Percentiles rank a stretch among this genome's conserved stretches.
Evolutionary conservation across 2,329 filamentous ascomycete genomes (phyloP).

Genomic region (Fusarium torulosum): DNA sequence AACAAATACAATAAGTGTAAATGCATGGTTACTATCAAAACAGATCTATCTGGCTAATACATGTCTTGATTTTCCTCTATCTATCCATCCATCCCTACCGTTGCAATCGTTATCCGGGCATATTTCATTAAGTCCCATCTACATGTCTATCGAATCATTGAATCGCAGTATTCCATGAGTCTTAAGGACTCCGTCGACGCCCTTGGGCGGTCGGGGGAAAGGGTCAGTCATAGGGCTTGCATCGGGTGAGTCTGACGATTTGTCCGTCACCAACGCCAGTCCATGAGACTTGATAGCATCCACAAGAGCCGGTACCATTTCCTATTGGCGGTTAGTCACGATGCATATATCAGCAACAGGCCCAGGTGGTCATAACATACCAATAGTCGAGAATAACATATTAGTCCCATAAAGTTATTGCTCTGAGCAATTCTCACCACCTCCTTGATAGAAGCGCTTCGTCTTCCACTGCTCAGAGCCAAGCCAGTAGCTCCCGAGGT

Average conservation of each 20-base stretch:
- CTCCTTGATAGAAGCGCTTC: slow-evolving; percentile 91
- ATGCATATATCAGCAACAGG: too few species aligned
- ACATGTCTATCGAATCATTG: slow-evolving; percentile 88
- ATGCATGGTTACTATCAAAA: slow-evolving; percentile 5
- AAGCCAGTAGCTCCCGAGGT: slow-evolving; percentile 54
- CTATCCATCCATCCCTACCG: slow-evolving; percentile 39
- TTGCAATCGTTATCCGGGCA: slow-evolving; percentile 33
- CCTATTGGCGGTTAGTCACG: slow-evolving; percentile 62
- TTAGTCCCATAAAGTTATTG: slow-evolving; percentile 98
- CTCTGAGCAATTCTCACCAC: slow-evolving; percentile 91
- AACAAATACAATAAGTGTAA: slow-evolving; percentile 1
- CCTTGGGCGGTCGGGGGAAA: slow-evolving; percentile 76
- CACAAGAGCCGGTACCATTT: slow-evolving; percentile 91
- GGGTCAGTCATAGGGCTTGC: slow-evolving; percentile 59
- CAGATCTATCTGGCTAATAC: slow-evolving; percentile 25
- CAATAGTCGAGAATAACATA: slow-evolving; percentile 88
- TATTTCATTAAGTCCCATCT: slow-evolving; percentile 42
- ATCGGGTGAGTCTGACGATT: slow-evolving; percentile 70
- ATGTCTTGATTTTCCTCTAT: slow-evolving; percentile 19
- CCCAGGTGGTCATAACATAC: slow-evolving; percentile 63
- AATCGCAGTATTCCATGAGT: slow-evolving; percentile 90
- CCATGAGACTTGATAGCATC: slow-evolving; percentile 96
- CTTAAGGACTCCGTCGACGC: slow-evolving; percentile 88
- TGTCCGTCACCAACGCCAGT: slow-evolving; percentile 90
- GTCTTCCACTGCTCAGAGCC: slow-evolving; percentile 71